Conservation (phyloP, 2,329 filamentous ascomycete species). For the Phialemonium atrogriseum region DNA sequence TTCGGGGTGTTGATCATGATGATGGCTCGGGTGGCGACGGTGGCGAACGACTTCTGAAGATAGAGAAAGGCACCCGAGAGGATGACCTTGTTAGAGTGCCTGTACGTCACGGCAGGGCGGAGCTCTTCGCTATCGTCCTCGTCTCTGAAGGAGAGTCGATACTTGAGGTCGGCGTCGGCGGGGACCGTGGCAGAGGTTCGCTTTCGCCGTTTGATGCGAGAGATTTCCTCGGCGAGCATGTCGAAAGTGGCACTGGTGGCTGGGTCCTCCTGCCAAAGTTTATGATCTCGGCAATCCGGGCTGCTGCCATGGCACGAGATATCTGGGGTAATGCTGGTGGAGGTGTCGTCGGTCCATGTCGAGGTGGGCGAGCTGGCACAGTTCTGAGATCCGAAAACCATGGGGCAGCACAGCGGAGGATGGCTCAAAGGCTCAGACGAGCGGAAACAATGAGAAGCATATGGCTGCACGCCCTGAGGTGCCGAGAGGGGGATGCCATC, state of each 20-base stretch:
- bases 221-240: neutral
- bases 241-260: neutral
- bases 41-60: neutral
- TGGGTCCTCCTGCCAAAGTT: no score
- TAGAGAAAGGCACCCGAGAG: neutral
- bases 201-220: neutral
- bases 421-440: no score
- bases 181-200: neutral
- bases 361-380: neutral
- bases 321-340: neutral
- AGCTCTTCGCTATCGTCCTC: neutral
- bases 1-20: neutral
- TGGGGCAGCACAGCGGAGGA: no score
- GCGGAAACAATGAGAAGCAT: no score
- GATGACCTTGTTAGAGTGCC: neutral
- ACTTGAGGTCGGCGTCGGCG: neutral
- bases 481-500: neutral
- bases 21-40: neutral
- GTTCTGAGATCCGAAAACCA: neutral
- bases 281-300: no score
- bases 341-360: neutral
- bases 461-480: neutral
- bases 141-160: constrained; percentile 1
- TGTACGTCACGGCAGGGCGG: neutral
- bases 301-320: neutral